A percentile compares a stretch with the other conserved stretches of the same genome.
These are phyloP conservation scores for Talaromyces funiculosus DNA, from an alignment of 2,329 filamentous ascomycete genomes.

Conservation along the genomic window DNA sequence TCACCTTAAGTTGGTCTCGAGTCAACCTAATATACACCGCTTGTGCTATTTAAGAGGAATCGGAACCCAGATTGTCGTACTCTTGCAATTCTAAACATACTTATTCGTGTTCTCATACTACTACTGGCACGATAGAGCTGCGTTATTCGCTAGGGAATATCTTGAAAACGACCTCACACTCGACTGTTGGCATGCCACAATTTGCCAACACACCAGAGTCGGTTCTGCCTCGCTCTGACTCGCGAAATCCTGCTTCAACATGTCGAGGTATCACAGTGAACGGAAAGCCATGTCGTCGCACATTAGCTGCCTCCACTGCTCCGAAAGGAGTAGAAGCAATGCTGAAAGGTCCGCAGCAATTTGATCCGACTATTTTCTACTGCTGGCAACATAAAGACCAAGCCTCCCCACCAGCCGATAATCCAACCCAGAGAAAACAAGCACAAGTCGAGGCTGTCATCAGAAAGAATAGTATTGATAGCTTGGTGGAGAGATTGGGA, in stretches of 20 bases:
- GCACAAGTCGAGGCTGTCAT: slow-evolving; percentile 51
- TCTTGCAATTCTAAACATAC: neutral
- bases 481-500: slow-evolving; percentile 72
- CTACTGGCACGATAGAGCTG: neutral
- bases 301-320: slow-evolving; percentile 49
- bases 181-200: slow-evolving; percentile 52
- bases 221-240: slow-evolving; percentile 71
- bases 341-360: slow-evolving; percentile 14
- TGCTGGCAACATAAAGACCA: slow-evolving; percentile 97
- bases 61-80: neutral
- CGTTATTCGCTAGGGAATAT: neutral
- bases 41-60: neutral
- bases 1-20: neutral
- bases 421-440: neutral
- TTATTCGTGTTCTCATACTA: neutral
- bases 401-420: slow-evolving; percentile 43
- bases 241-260: slow-evolving; percentile 73
- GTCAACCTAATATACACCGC: neutral
- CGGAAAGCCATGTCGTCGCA: slow-evolving; percentile 76
- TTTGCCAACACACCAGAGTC: slow-evolving; percentile 74
- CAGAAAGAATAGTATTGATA: slow-evolving; percentile 75
- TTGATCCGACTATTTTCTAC: slow-evolving; percentile 50
- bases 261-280: slow-evolving; percentile 80
- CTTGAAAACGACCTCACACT: neutral
- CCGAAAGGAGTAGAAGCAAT: slow-evolving; percentile 1